Evolutionary conservation across 108 stramenopile species (phyloP).

Genomic region (Chaetoceros muelleri): DNA sequence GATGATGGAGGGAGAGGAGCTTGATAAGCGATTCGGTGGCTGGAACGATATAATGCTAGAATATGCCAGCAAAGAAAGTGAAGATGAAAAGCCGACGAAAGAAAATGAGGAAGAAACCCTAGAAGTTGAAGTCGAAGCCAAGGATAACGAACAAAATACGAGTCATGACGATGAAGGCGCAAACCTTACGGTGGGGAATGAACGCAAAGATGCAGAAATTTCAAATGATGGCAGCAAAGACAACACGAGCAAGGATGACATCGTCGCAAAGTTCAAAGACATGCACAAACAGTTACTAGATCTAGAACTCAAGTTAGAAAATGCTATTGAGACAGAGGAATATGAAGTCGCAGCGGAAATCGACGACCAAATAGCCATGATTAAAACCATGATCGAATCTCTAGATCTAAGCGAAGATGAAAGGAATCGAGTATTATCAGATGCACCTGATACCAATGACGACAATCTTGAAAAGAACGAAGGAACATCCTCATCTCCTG

Average conservation of each 20-base stretch:
- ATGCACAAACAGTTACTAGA: conserved; percentile 16
- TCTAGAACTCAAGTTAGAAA: conserved; percentile 25
- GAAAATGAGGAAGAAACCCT: conserved; percentile 12
- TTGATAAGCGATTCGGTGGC: conserved; percentile 57
- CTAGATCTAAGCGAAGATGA: conserved; percentile 41
- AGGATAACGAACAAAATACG: conserved; percentile 6
- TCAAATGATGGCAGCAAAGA: conserved; percentile 1
- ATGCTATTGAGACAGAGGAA: conserved; percentile 36
- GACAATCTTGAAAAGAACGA: conserved; percentile 17
- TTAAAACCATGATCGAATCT: conserved; percentile 22
- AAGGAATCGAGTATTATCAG: conserved; percentile 24
- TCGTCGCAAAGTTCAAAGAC: conserved; percentile 19
- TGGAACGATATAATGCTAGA: conserved; percentile 33
- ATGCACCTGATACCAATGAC: conserved; percentile 10
- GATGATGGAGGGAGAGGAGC: conserved; percentile 31
- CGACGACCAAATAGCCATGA: conserved; percentile 25
- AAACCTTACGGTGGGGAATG: neutral
- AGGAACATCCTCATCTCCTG: neutral
- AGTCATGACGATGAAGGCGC: neutral
- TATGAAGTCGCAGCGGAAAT: conserved; percentile 38
- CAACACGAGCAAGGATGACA: neutral
- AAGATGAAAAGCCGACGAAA: neutral
- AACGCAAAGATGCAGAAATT: conserved; percentile 7
- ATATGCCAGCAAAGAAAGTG: neutral
- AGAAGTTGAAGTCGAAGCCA: conserved; percentile 10